Base-by-base conservation (phyloP, 2,329 filamentous ascomycete species). In the Aspergillus sp. region DNA sequence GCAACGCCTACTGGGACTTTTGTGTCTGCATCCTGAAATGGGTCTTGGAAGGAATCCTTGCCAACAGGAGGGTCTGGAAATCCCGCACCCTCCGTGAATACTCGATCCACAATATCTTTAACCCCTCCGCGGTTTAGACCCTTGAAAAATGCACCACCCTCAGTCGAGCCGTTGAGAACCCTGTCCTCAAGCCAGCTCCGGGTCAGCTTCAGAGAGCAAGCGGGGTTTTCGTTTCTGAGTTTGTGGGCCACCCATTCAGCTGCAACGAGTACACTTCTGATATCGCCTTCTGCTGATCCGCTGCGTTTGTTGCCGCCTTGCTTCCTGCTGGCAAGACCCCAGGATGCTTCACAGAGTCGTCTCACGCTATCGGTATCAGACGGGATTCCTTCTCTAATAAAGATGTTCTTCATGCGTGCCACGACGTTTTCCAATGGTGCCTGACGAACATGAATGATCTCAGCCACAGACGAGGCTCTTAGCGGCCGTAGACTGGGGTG, bases 401-500 rank as follows among this genome's bases (percentile, higher is more conserved):
- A 96, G 0, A 98, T 85, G 1, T 74, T 72, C 62, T 90, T 90
- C 58, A 97, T 76, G 10, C 93, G 82, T 6, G 78, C 75, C 4
- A 95, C 84, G 3, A 97, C 88, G 39, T 90, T 86, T 49, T 95
- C 90, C 7, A 97, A 70, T 0, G 87, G 83, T 2, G 93, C 90
- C 56, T 93, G 93, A 38, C 91, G 88, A 30, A 95, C 85, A 59
- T 95, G 90, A 19, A 98, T 84, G 33, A 97, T 83, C 64, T 98
- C 93, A 0, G 91, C 93, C 39, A 93, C 70, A 5, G 75, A 82
- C 0, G 89, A 90, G 51, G 91, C 86, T n/a, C 93, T 82, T 6
- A 98, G 74, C 0, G 88, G 90, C 27, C 90, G 81, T 33, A 98
- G 76, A 13, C 90, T 88, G 4, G 91, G 84, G 54, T 95, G 90